Conservation (phyloP, 805 yeast species). For the Metschnikowia amazonensis region DNA sequence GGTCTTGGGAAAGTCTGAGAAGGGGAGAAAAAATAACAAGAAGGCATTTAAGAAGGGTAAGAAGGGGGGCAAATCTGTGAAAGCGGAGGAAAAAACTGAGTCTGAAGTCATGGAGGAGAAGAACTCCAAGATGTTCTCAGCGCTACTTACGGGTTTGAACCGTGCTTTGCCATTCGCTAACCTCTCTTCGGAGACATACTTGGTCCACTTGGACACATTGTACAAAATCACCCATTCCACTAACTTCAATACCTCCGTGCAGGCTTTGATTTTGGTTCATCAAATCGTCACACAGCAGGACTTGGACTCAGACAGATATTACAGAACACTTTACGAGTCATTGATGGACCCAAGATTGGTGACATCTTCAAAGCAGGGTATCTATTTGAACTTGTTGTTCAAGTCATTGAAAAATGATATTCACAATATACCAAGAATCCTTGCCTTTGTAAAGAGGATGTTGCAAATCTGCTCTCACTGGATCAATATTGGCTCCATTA, state of each 20-base stretch:
- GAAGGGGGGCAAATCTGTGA: conserved; percentile 82
- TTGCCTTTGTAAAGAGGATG: conserved; percentile 88
- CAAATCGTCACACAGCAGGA: conserved; percentile 68
- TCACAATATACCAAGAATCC: conserved; percentile 53
- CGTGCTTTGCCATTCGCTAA: conserved; percentile 92
- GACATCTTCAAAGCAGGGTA: conserved; percentile 87
- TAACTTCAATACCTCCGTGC: conserved; percentile 90
- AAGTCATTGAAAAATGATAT: conserved; percentile 75
- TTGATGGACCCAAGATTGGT: conserved; percentile 79
- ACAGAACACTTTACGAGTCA: conserved; percentile 85
- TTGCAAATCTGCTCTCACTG: conserved; percentile 81
- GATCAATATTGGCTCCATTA: conserved; percentile 81
- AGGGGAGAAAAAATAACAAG: conserved; percentile 52
- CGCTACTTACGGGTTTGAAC: conserved; percentile 89
- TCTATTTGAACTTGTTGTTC: conserved; percentile 81
- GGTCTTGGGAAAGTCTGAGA: conserved; percentile 51
- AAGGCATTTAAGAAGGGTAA: conserved; percentile 77
- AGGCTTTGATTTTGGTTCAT: conserved; percentile 80
- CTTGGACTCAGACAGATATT: conserved; percentile 64
- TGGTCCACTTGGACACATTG: conserved; percentile 74
- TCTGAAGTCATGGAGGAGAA: conserved; percentile 70
- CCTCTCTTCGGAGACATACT: conserved; percentile 65
- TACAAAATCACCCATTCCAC: conserved; percentile 91
- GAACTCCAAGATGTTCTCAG: conserved; percentile 79
- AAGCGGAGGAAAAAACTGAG: conserved; percentile 55